Base-by-base conservation (phyloP, 345 rosid species). In the Eucalyptus cladocalyx region DNA sequence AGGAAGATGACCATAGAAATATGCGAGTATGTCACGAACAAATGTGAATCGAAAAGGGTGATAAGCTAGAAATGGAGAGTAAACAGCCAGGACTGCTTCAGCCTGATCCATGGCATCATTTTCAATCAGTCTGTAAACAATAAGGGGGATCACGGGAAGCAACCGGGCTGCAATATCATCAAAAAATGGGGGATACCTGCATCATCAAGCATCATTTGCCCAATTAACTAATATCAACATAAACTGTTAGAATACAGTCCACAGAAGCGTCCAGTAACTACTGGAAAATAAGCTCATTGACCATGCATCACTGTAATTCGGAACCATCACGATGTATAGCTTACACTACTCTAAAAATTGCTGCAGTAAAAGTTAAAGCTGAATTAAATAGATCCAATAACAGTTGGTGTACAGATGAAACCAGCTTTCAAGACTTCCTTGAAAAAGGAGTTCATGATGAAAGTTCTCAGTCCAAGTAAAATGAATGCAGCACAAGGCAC, bases 21-120 rank as follows among this genome's bases (percentile, higher is more conserved):
- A 98, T 56, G 99, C 98, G 45, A 98, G 99, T 90, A 95, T 96
- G 89, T 98, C 99, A 87, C 99, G 98, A 87, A 98, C 99, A 94
- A 98, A 95, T 90, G 98, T 92, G 92, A 97, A 98, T 93, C 99
- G 94, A 87, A 98, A 91, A 89, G 99, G 98, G 90, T 97, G 96
- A 86, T 94, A 96, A 43, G 96, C 96, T 80, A 98, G 93, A 93
- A 98, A 95, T 43, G 67, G 88, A 65, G 97, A 92, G 92, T 95
- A 96, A 54, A 91, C 23, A 4, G 89, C 93, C 93, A 98, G 89
- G 93, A 98, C 91, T 90, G 91, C 92, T 45, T 98, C 99, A 89
- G 98, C 98, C 69, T 92, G 67, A 86, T 98, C 99, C 90, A 94
- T 89, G 65, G 96, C 97, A 89, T 97, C 97, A 91, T 98, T 98